Percentiles rank a stretch among this genome's conserved stretches.
Conservation (phyloP, 2,329 filamentous ascomycete genomes). For the Massarina eburnea region DNA sequence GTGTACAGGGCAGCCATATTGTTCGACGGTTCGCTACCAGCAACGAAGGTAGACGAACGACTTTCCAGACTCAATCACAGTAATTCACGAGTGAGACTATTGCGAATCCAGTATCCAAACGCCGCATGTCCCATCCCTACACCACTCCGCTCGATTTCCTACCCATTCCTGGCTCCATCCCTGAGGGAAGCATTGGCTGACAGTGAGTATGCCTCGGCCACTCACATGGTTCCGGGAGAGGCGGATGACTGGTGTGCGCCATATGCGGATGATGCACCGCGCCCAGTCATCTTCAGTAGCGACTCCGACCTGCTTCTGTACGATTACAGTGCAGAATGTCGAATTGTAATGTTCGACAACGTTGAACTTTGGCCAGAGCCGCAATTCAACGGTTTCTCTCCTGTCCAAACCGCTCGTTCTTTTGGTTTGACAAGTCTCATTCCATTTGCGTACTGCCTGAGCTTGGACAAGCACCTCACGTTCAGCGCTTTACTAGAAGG, state of each 20-base stretch:
- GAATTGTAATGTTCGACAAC: conserved; percentile 70
- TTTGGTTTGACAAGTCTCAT: conserved; percentile 47
- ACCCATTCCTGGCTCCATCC: conserved; percentile 74
- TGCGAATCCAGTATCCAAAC: conserved; percentile 41
- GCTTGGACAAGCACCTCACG: conserved; percentile 31
- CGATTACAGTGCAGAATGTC: conserved; percentile 63
- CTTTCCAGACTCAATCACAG: conserved; percentile 61
- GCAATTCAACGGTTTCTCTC: conserved; percentile 44
- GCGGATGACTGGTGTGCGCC: conserved; percentile 80
- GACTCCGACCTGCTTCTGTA: conserved; percentile 85
- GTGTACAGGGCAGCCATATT: conserved; percentile 61
- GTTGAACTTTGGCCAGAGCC: conserved; percentile 48
- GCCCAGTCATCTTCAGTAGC: conserved; percentile 71
- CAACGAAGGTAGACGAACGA: conserved; percentile 64
- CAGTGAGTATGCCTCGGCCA: conserved; percentile 46
- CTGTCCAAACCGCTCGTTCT: conserved; percentile 47
- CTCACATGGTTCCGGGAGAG: conserved; percentile 74
- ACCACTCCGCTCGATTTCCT: conserved; percentile 46
- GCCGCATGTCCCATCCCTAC: conserved; percentile 29
- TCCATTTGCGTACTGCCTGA: conserved; percentile 46
- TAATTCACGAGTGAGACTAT: conserved; percentile 58
- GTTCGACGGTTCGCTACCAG: conserved; percentile 82
- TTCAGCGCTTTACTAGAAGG: conserved; percentile 28
- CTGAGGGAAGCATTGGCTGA: conserved; percentile 69
- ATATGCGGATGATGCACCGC: conserved; percentile 57